Base-by-base conservation (phyloP, 352 stramenopile species). In the Globisporangium nodosum region DNA sequence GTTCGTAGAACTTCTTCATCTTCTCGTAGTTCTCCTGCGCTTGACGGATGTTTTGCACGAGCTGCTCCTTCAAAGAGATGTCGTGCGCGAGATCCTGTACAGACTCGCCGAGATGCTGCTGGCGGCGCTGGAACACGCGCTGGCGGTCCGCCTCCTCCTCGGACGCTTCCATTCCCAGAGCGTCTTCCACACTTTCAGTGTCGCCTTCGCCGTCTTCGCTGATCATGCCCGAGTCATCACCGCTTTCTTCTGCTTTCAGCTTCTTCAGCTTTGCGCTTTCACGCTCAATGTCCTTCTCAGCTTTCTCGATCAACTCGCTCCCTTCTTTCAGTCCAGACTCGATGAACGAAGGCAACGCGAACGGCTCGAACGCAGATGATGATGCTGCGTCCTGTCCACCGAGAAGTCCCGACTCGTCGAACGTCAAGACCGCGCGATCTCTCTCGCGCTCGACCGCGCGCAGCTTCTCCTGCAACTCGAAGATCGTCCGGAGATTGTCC, bases 31-130 rank as follows among this genome's bases (percentile, higher is more conserved):
- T 90, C 64, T 90, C 82, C 65, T 92, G 79, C 11, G 78, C 72
- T 39, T 88, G 73, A 1, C 79, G 78, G 54, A 95, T 82, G 46
- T 87, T 90, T 33, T 90, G 76, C 9, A 94, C 72, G 16, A 95
- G 74, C 21, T 94, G 80, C 61, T 95, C 84, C 52, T 95, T 95
- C 20, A 94, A 57, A 8, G 86, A 91, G 63, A 95, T 95, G 37
- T 94, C 79, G 37, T 90, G 80, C 31, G 80, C 73, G 21, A 95
- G 60, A 49, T 92, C 84, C 52, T 92, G 73, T 5, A 94, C 84
- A 3, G 78, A 88, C 37, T 92, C 81, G 15, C 86, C 84, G 24
- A 95, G 64, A 43, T 92, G 79, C 11, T 78, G 76, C 51, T 95
- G 86, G 3, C 84, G 81, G 37, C 81, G 74, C 62, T 94, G 71